phyloP scores from a whole-genome alignment of 441 rosid species.

The Raphanus hybrid region DNA sequence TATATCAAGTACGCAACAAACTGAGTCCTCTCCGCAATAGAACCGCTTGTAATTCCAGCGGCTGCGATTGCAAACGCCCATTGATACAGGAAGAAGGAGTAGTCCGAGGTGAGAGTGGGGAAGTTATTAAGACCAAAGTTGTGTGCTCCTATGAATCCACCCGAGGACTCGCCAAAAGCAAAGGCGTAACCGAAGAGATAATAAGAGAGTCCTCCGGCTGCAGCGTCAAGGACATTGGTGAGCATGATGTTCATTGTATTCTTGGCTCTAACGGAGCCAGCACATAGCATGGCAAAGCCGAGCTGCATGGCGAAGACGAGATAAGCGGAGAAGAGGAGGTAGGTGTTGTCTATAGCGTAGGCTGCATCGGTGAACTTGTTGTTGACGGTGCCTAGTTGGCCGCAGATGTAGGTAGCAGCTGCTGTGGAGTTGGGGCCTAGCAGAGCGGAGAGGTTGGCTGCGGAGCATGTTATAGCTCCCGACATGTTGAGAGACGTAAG shows the following conservation, averaged over 20 bases:
- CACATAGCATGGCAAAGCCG: constrained; percentile 82
- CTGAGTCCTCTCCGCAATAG: constrained; percentile 68
- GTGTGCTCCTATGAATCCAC: constrained; percentile 82
- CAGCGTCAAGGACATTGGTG: constrained; percentile 66
- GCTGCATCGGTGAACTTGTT: constrained; percentile 57
- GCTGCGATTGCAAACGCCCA: constrained; percentile 79
- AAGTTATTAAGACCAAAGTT: constrained; percentile 62
- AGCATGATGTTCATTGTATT: constrained; percentile 95
- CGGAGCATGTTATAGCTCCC: constrained; percentile 52
- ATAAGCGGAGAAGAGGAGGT: constrained; percentile 86
- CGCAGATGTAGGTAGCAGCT: constrained; percentile 70
- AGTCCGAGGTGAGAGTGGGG: constrained; percentile 49
- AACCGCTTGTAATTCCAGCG: constrained; percentile 71
- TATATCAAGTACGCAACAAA: constrained; percentile 58
- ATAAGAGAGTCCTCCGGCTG: constrained; percentile 80
- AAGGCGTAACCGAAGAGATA: constrained; percentile 90
- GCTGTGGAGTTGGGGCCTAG: constrained; percentile 51
- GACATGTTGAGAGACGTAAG: constrained; percentile 29
- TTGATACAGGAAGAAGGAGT: constrained; percentile 64
- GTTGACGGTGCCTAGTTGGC: constrained; percentile 42
- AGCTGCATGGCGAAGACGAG: constrained; percentile 96
- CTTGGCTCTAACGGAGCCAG: constrained; percentile 90
- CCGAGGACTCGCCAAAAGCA: constrained; percentile 78
- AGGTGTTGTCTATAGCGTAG: constrained; percentile 80
- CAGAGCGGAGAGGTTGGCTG: constrained; percentile 49